phyloP scores from a whole-genome alignment of 805 yeast genomes.

The Lipomyces anomalus region DNA sequence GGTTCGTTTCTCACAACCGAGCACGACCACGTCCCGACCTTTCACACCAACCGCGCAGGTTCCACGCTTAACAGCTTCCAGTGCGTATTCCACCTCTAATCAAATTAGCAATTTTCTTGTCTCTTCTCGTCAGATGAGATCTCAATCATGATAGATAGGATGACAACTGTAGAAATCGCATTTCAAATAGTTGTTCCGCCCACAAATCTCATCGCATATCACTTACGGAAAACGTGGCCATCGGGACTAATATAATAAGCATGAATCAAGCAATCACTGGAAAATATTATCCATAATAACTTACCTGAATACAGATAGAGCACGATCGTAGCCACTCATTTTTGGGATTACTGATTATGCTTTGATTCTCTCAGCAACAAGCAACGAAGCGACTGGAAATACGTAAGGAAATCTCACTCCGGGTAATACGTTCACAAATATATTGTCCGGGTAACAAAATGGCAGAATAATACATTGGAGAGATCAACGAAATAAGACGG shows the following conservation, averaged over 20 bases:
- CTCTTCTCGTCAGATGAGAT: background rate
- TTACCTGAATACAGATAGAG: constrained; percentile 91
- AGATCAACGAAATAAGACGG: too few relatives aligned
- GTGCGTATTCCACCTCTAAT: constrained; percentile 88
- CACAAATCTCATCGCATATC: background rate
- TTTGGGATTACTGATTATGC: too few relatives aligned
- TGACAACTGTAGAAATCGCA: background rate
- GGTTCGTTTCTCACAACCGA: constrained; percentile 95
- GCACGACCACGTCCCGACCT: constrained; percentile 79
- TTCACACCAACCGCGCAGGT: constrained; percentile 97
- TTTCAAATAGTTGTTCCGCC: too few relatives aligned
- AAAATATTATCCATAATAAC: constrained; percentile 32
- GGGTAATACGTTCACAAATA: too few relatives aligned
- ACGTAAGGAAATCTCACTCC: too few relatives aligned
- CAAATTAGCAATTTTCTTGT: constrained; percentile 32
- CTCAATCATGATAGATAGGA: background rate
- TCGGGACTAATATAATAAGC: constrained; percentile 60
- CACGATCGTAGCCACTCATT: constrained; percentile 99
- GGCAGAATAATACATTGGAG: too few relatives aligned
- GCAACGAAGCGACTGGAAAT: too few relatives aligned
- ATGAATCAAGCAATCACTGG: background rate
- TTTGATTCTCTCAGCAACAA: too few relatives aligned
- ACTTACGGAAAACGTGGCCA: constrained; percentile 92
- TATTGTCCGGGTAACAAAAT: too few relatives aligned
- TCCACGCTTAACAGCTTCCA: constrained; percentile 96